Conservation (phyloP, 1,284 basidiomycete species). For the Gymnopus androsaceus region DNA sequence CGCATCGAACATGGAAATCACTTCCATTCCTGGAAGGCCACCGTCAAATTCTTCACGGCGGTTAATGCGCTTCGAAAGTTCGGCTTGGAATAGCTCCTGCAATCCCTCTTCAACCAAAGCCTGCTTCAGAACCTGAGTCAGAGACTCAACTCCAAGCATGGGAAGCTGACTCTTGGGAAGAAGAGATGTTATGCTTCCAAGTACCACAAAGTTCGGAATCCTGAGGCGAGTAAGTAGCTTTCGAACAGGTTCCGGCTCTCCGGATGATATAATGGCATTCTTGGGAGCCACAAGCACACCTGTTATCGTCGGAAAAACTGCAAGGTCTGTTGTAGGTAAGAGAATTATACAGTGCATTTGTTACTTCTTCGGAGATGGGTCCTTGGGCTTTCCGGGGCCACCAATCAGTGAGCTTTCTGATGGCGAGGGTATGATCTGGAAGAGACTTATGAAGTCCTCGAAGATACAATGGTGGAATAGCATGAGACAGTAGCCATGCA, state of each 20-base stretch:
- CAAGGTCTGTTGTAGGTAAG: neutral
- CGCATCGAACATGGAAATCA: neutral
- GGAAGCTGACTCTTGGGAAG: too few species aligned
- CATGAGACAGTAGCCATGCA: constrained; percentile 40
- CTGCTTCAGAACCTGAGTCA: too few species aligned
- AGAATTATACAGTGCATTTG: neutral
- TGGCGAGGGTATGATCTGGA: too few species aligned
- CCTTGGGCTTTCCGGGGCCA: constrained; percentile 1
- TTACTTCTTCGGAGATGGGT: neutral
- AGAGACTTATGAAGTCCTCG: too few species aligned
- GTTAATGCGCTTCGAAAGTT: too few species aligned
- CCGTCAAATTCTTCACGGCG: too few species aligned
- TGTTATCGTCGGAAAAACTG: neutral
- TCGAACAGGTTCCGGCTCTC: neutral
- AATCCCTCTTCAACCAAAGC: too few species aligned
- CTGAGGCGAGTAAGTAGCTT: neutral
- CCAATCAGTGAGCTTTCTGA: constrained; percentile 1
- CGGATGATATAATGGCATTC: neutral
- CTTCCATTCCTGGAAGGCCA: neutral
- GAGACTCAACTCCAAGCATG: too few species aligned
- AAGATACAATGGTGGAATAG: constrained; percentile 37
- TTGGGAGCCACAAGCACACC: neutral
- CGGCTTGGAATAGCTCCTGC: too few species aligned
- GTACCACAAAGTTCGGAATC: neutral
- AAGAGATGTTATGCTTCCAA: too few species aligned